phyloP scores from a whole-genome alignment of 805 yeast genomes.

The Cyberlindnera sargentensis region DNA sequence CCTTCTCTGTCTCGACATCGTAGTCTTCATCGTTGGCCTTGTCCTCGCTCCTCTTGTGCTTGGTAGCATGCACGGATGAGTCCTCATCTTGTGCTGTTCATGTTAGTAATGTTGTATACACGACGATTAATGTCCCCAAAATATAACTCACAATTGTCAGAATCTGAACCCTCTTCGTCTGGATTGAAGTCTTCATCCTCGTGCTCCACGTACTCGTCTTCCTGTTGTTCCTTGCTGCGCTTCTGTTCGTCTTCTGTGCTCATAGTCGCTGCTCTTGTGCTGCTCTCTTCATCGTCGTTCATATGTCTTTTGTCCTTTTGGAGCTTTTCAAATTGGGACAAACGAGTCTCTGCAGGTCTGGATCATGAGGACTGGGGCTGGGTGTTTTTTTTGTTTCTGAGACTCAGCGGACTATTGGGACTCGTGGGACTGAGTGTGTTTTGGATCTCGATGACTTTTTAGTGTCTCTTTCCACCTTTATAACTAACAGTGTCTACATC shows the following conservation, averaged over 20 bases:
- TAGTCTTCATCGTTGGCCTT: conserved; percentile 31
- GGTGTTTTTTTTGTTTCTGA: too few relatives aligned
- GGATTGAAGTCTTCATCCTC: conserved; percentile 47
- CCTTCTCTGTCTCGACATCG: conserved; percentile 28
- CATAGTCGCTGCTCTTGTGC: background rate
- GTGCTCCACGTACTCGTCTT: conserved; percentile 44
- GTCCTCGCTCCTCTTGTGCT: conserved; percentile 7
- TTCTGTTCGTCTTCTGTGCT: conserved; percentile 7
- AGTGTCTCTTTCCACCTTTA: background rate
- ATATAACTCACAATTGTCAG: conserved; percentile 25
- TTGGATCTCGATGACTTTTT: background rate
- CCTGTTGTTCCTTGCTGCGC: conserved; percentile 12
- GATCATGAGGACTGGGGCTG: too few relatives aligned
- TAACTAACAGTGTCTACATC: background rate
- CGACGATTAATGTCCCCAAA: background rate
- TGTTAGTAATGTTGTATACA: background rate
- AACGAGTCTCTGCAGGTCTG: too few relatives aligned
- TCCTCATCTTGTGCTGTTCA: conserved; percentile 10
- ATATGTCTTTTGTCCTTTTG: too few relatives aligned
- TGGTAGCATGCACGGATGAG: too few relatives aligned
- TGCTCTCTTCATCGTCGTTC: too few relatives aligned
- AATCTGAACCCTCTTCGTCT: conserved; percentile 51
- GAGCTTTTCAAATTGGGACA: too few relatives aligned
- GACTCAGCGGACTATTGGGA: too few relatives aligned
- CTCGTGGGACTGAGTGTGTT: too few relatives aligned